These are phyloP conservation scores for Sclerotinia sclerotiorum DNA, from an alignment of 2,329 filamentous ascomycete genomes.

Conservation along the genomic window DNA sequence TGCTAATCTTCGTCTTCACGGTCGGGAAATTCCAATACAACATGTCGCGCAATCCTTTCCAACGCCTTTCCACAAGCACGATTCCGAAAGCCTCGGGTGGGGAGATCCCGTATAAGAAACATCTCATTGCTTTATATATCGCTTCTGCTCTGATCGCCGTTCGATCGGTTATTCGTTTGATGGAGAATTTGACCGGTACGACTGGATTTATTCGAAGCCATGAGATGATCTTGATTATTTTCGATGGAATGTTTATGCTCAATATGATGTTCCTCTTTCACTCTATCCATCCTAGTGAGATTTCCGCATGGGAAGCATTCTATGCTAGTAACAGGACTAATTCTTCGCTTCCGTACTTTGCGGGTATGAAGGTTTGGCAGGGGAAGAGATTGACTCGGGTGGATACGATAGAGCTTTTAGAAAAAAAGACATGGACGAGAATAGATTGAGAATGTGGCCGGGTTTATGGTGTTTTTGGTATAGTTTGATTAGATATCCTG, in stretches of 20 bases:
- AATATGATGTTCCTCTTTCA: conserved; percentile 17
- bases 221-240: neutral
- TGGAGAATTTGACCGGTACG: conserved; percentile 6
- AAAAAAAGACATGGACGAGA: neutral
- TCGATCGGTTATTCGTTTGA: conserved; percentile 8
- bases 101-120: neutral
- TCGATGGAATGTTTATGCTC: conserved; percentile 7
- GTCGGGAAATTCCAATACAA: conserved; percentile 17
- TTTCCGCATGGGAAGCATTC: neutral
- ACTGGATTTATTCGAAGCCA: neutral
- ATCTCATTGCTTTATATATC: conserved; percentile 8
- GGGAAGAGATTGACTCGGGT: neutral
- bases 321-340: neutral
- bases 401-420: neutral
- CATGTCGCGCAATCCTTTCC: neutral
- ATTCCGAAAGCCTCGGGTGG: neutral
- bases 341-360: conserved; percentile 9
- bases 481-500: neutral
- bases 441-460: neutral
- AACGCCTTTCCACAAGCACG: neutral
- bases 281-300: conserved; percentile 15
- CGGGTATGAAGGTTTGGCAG: conserved; percentile 12
- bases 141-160: conserved; percentile 8
- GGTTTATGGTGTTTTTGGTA: neutral
- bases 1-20: conserved; percentile 13